These are phyloP conservation scores for Kwoniella sp. DNA, from an alignment of 768 basidiomycete species.

Conservation along the genomic window DNA sequence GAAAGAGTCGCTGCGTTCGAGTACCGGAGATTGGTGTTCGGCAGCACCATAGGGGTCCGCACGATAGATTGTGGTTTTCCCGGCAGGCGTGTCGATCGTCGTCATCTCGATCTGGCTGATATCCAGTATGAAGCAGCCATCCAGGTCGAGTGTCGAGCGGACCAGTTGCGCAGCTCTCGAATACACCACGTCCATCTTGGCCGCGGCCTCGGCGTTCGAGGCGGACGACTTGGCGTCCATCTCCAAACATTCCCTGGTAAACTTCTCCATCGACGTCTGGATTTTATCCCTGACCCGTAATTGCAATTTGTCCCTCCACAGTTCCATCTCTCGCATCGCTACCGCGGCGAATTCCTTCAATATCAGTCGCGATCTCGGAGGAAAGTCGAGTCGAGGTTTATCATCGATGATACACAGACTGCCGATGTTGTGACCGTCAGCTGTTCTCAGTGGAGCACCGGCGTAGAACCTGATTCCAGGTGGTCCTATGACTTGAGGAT, in stretches of 20 bases:
- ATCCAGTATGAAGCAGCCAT: conserved; percentile 89
- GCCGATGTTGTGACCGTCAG: conserved; percentile 84
- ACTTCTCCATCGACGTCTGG: conserved; percentile 95
- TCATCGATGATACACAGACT: conserved; percentile 85
- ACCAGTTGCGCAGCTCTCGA: conserved; percentile 87
- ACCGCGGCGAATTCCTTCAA: conserved; percentile 94
- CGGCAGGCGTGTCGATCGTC: conserved; percentile 63
- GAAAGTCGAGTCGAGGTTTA: conserved; percentile 77
- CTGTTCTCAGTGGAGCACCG: conserved; percentile 82
- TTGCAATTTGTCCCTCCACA: conserved; percentile 95
- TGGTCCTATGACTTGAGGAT: conserved; percentile 70
- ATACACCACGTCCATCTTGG: conserved; percentile 84
- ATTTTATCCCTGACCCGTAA: conserved; percentile 86
- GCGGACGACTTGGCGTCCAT: conserved; percentile 69
- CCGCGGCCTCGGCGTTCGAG: conserved; percentile 51
- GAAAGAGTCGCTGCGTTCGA: conserved; percentile 48
- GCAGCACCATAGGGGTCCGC: conserved; percentile 52
- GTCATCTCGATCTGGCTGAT: conserved; percentile 86
- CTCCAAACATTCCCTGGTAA: conserved; percentile 91
- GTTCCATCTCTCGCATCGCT: conserved; percentile 91
- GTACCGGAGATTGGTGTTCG: conserved; percentile 32
- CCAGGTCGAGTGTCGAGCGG: conserved; percentile 84
- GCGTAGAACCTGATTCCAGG: conserved; percentile 86
- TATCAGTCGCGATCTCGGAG: conserved; percentile 83
- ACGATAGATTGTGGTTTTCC: conserved; percentile 48